Percentiles rank a stretch among this genome's conserved stretches.
Evolutionary conservation across 768 basidiomycete species (phyloP).

Genomic region (Suillus tomentosus): DNA sequence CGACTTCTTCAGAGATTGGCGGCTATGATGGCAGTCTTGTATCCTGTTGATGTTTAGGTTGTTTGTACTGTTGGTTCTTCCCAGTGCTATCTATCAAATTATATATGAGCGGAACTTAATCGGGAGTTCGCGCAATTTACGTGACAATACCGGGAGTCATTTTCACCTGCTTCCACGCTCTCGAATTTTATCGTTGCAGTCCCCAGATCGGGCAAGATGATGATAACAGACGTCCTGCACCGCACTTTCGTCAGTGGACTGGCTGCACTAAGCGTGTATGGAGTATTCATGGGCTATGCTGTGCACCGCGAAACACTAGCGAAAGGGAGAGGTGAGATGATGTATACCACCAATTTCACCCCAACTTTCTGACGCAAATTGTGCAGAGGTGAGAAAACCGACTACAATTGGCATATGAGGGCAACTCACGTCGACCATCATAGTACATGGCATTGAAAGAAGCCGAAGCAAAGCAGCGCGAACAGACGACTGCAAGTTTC

Average conservation of each 20-base stretch:
- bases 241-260: slow-evolving; percentile 34
- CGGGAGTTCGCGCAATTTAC: no score
- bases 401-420: not conserved
- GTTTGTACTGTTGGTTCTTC: slow-evolving; percentile 13
- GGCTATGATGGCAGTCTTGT: slow-evolving; percentile 39
- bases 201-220: slow-evolving; percentile 23
- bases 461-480: slow-evolving; percentile 23
- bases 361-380: slow-evolving; percentile 2
- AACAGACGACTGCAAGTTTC: slow-evolving; percentile 19
- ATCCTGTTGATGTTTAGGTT: slow-evolving; percentile 5
- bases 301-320: slow-evolving; percentile 33
- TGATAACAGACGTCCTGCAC: slow-evolving; percentile 32
- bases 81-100: slow-evolving; percentile 19
- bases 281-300: slow-evolving; percentile 34
- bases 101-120: not conserved
- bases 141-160: no score
- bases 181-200: not conserved
- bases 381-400: slow-evolving; percentile 1
- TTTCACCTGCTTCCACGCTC: not conserved
- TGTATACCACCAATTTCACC: not conserved
- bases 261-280: slow-evolving; percentile 29
- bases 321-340: slow-evolving; percentile 32
- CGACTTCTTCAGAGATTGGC: slow-evolving; percentile 76
- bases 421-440: not conserved
- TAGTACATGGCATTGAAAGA: slow-evolving; percentile 28